These are phyloP conservation scores for Pittosporum tobira DNA, from an alignment of 129 eudicot species.

Conservation along the genomic window DNA sequence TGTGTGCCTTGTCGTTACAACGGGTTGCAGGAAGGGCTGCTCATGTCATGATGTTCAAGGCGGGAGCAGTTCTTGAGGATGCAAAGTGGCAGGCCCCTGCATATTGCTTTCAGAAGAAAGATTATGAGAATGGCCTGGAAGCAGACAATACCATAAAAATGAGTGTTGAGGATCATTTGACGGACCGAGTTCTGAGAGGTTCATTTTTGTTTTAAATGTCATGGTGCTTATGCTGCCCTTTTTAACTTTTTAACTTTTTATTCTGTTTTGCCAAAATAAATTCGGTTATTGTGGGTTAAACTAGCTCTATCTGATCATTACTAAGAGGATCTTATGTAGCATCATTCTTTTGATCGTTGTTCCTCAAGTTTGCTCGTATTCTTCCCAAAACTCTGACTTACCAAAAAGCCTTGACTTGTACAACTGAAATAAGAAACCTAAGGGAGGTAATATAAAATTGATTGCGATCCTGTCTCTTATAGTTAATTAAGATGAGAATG, in stretches of 20 bases:
- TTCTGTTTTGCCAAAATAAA: not conserved
- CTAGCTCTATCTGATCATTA: too few species aligned
- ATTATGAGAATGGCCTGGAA: not conserved
- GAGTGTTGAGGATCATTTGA: not conserved
- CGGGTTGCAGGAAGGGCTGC: conserved; percentile 67
- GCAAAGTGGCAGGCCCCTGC: conserved; percentile 72
- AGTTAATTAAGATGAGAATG: too few species aligned
- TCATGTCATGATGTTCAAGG: conserved; percentile 83
- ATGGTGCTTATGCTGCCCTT: not conserved
- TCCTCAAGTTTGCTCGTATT: too few species aligned
- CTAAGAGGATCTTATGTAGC: too few species aligned
- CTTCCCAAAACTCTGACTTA: too few species aligned
- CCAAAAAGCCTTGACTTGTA: too few species aligned
- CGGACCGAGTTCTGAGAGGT: conserved; percentile 7
- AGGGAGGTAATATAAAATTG: too few species aligned
- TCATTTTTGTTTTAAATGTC: conserved; percentile 4
- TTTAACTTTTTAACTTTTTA: too few species aligned
- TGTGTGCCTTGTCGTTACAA: not conserved
- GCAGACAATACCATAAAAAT: not conserved
- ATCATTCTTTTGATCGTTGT: too few species aligned
- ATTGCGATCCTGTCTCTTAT: too few species aligned
- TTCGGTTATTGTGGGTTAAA: not conserved
- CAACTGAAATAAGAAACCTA: too few species aligned
- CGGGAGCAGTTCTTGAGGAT: conserved; percentile 86
- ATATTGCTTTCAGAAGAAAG: conserved; percentile 49